These are phyloP conservation scores for Hysterangium stoloniferum DNA, from an alignment of 768 basidiomycete species.

Conservation along the genomic window DNA sequence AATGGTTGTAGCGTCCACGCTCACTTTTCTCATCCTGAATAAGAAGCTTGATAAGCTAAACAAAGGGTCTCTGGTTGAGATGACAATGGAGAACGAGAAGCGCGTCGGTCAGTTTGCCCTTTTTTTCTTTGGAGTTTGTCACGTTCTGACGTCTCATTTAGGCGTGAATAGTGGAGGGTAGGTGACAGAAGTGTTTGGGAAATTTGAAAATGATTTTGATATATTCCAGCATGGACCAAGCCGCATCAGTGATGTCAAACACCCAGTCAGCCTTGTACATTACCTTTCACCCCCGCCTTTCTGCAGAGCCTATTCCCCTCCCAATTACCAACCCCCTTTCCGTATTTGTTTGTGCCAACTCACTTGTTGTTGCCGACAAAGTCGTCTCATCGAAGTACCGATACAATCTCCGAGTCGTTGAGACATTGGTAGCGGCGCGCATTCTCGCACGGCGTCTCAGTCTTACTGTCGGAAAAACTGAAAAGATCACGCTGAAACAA, in stretches of 20 bases:
- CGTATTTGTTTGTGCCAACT: conserved; percentile 75
- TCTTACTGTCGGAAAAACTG: conserved; percentile 30
- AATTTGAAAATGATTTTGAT: conserved; percentile 9
- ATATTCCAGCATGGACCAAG: conserved; percentile 73
- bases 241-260: conserved; percentile 74
- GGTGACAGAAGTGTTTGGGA: conserved; percentile 15
- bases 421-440: conserved; percentile 74
- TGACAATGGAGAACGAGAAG: conserved; percentile 80
- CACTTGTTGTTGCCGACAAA: conserved; percentile 77
- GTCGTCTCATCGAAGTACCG: conserved; percentile 63
- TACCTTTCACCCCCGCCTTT: conserved; percentile 69
- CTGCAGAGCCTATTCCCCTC: conserved; percentile 59
- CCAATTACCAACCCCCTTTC: conserved; percentile 35
- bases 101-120: conserved; percentile 48
- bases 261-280: conserved; percentile 70
- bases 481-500: conserved; percentile 58
- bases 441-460: conserved; percentile 58
- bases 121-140: conserved; percentile 2
- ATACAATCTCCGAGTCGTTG: conserved; percentile 91
- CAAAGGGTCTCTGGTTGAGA: conserved; percentile 66
- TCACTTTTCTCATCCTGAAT: conserved; percentile 75
- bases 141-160: conserved; percentile 13
- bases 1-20: conserved; percentile 81
- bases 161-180: conserved; percentile 77
- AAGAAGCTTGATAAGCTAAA: conserved; percentile 46